A percentile compares a stretch with the other conserved stretches of the same genome.
These are phyloP conservation scores for Boletellus sp. DNA, from an alignment of 1,284 basidiomycete genomes.

Conservation along the genomic window DNA sequence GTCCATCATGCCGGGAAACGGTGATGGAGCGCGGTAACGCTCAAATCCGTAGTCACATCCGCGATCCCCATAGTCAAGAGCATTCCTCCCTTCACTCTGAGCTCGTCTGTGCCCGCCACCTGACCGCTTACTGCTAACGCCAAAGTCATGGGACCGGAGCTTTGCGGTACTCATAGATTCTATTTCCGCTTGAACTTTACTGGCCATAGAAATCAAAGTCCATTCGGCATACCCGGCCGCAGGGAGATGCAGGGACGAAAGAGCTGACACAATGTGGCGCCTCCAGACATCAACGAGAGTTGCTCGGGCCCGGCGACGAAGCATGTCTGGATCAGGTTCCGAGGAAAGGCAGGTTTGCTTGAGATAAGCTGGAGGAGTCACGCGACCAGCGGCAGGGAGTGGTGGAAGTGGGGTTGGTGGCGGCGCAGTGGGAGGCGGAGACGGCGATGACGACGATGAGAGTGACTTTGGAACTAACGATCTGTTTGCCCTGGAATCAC, in stretches of 20 bases:
- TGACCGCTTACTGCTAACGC: not conserved
- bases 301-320: slow-evolving; percentile 70
- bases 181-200: slow-evolving; percentile 18
- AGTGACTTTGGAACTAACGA: slow-evolving; percentile 37
- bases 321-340: slow-evolving; percentile 34
- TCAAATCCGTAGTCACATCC: slow-evolving; percentile 7
- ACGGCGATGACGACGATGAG: slow-evolving; percentile 24
- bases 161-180: slow-evolving; percentile 8
- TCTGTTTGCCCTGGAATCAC: slow-evolving; percentile 24
- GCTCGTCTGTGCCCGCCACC: slow-evolving; percentile 15
- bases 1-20: slow-evolving; percentile 13
- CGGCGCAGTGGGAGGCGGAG: slow-evolving; percentile 29
- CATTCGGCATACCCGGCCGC: slow-evolving; percentile 30
- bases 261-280: slow-evolving; percentile 56
- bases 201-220: slow-evolving; percentile 23
- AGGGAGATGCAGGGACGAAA: slow-evolving; percentile 31
- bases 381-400: slow-evolving; percentile 16
- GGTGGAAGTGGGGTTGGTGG: slow-evolving; percentile 26
- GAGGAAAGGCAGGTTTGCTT: slow-evolving; percentile 16
- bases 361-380: slow-evolving; percentile 8
- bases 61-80: slow-evolving; percentile 31
- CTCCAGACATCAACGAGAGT: slow-evolving; percentile 74
- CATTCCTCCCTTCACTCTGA: slow-evolving; percentile 29
- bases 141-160: not conserved
- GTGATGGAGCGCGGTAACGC: slow-evolving; percentile 23